A percentile compares a stretch with the other conserved stretches of the same genome.
These are phyloP conservation scores for Martensiomyces pterosporus DNA, from an alignment of 192 early-diverging fungal species.

Conservation along the genomic window DNA sequence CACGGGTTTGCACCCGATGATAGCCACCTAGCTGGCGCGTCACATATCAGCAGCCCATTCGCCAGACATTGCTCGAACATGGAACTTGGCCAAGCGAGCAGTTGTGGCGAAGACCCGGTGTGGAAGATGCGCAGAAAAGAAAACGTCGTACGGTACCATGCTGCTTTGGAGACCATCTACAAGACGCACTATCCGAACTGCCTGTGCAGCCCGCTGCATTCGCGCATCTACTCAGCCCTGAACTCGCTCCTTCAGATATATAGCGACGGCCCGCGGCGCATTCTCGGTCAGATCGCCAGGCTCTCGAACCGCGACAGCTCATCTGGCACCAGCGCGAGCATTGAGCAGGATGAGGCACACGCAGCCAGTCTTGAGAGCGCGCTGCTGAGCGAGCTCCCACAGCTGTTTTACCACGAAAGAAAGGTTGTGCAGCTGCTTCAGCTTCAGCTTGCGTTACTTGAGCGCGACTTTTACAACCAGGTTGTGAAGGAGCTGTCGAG, in stretches of 20 bases:
- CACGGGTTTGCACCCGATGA: not conserved
- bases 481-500: constrained; percentile 4
- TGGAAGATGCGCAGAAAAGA: constrained; percentile 14
- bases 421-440: constrained; percentile 22
- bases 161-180: constrained; percentile 18
- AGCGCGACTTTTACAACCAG: constrained; percentile 35
- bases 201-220: constrained; percentile 23
- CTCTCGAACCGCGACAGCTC: constrained; percentile 8
- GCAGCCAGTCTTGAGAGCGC: constrained; percentile 10
- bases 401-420: constrained; percentile 43
- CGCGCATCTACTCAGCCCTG: constrained; percentile 34
- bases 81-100: not conserved
- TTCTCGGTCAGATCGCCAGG: constrained; percentile 34
- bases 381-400: constrained; percentile 34
- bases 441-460: constrained; percentile 20
- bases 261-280: constrained; percentile 40
- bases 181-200: constrained; percentile 20
- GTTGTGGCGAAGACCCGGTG: constrained; percentile 1
- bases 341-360: constrained; percentile 13
- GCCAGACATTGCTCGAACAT: not conserved
- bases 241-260: constrained; percentile 36
- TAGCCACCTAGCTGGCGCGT: not conserved
- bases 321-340: not conserved
- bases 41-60: constrained; percentile 1
- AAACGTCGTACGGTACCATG: constrained; percentile 9